Percentiles rank a stretch among this genome's conserved stretches.
phyloP scores from a whole-genome alignment of 306 rosid species.

The Quercus glauca region DNA sequence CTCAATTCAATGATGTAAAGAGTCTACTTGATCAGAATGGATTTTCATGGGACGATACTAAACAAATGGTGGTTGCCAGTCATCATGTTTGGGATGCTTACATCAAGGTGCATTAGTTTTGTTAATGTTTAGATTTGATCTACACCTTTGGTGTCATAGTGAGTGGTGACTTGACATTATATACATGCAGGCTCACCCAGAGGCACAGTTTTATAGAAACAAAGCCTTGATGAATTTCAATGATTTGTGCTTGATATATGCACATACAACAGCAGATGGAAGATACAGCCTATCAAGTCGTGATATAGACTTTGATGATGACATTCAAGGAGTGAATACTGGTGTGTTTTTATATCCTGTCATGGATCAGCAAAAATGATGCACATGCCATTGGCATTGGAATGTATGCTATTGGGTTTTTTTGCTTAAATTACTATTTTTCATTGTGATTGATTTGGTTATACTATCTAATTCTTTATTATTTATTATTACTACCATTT shows the following conservation, averaged over 20 bases:
- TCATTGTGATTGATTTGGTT: not conserved
- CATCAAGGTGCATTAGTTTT: conserved; percentile 32
- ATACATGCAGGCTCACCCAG: too few species aligned
- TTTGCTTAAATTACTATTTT: not conserved
- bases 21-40: conserved; percentile 52
- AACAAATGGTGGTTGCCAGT: conserved; percentile 44
- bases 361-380: conserved; percentile 12
- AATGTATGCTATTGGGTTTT: not conserved
- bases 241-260: too few species aligned
- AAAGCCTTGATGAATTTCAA: too few species aligned
- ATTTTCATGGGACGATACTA: conserved; percentile 50
- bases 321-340: too few species aligned
- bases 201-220: too few species aligned
- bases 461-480: not conserved
- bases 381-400: not conserved
- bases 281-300: too few species aligned
- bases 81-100: conserved; percentile 47
- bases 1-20: too few species aligned
- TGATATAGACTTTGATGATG: too few species aligned
- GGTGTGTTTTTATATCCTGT: not conserved
- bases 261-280: too few species aligned
- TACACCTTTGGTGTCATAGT: not conserved
- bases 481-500: not conserved
- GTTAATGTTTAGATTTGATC: not conserved
- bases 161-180: conserved; percentile 20